Base-by-base conservation (phyloP, 2,329 filamentous ascomycete genomes). In the Endocalyx cinctus region DNA sequence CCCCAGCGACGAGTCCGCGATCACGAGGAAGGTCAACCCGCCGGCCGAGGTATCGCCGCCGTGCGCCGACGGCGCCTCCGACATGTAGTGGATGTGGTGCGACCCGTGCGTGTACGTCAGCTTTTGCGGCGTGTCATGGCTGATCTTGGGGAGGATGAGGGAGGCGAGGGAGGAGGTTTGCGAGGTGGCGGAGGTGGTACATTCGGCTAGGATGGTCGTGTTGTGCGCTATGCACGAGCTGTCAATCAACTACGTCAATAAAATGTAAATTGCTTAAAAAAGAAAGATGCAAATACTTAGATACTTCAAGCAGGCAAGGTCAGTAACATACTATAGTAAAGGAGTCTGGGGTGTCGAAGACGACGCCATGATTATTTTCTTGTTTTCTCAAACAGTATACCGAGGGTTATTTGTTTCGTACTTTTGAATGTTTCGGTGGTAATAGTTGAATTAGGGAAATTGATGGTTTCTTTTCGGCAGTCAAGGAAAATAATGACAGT, bases 191-290 rank as follows among this genome's bases (percentile, higher is more conserved):
- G 87, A 87, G 20, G 87, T 82, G 30, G 87, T 94, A 69, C 94
- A 90, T 67, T 98, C 92, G 54, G 86, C 70, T 41, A 98, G 81
- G 64, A 98, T 95, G 28, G 89, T 97, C 35, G 79, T 86, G 55
- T 92, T 83, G 67, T 97, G 82, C 31, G 92, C 88, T 62, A 98
- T 92, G 68, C 92, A 97, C 48, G 87, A 82, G 67, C 88, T 95
- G 52, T 33, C 36, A n/a, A n/a, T n/a, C n/a, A n/a, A n/a, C n/a
- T n/a, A n/a, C n/a, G n/a, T n/a, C n/a, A n/a, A n/a, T n/a, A n/a
- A n/a, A n/a, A n/a, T n/a, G n/a, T n/a, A n/a, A n/a, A n/a, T n/a
- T n/a, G n/a, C n/a, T n/a, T n/a, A n/a, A n/a, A n/a, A n/a, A n/a
- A n/a, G n/a, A n/a, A n/a, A n/a, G n/a, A n/a, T n/a, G n/a, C n/a